These are phyloP conservation scores for Brachypodium distachyon DNA, from an alignment of 202 grass and related monocot species.

Conservation along the genomic window DNA sequence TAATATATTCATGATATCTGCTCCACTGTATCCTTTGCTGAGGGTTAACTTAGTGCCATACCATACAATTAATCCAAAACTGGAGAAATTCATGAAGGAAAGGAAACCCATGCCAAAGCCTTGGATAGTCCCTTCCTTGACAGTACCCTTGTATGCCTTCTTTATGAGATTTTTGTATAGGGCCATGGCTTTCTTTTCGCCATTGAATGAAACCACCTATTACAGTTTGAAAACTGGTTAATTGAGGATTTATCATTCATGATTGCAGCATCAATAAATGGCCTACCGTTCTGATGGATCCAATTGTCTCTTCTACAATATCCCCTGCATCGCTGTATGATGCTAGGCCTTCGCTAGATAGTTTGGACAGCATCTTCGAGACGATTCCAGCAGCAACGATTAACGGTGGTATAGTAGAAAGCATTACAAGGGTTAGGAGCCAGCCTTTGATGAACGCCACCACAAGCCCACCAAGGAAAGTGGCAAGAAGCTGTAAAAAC, in stretches of 20 bases:
- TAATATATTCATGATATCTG: slow-evolving; percentile 53
- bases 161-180: slow-evolving; percentile 56
- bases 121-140: slow-evolving; percentile 48
- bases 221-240: not conserved
- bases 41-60: slow-evolving; percentile 55
- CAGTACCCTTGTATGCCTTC: slow-evolving; percentile 36
- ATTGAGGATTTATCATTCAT: not conserved
- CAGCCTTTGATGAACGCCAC: slow-evolving; percentile 60
- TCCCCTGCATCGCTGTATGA: slow-evolving; percentile 45
- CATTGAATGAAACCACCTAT: slow-evolving; percentile 77
- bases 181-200: slow-evolving; percentile 56
- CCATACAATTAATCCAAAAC: slow-evolving; percentile 57
- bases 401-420: slow-evolving; percentile 46
- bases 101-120: slow-evolving; percentile 56
- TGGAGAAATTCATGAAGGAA: slow-evolving; percentile 43
- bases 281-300: slow-evolving; percentile 66
- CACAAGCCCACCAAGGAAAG: slow-evolving; percentile 54
- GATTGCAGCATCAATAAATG: not conserved
- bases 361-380: slow-evolving; percentile 37
- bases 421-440: slow-evolving; percentile 63
- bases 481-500: slow-evolving; percentile 48
- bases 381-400: slow-evolving; percentile 24
- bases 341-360: slow-evolving; percentile 32
- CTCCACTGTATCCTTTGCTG: slow-evolving; percentile 64
- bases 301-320: slow-evolving; percentile 64